Percentiles rank a stretch among this genome's conserved stretches.
Evolutionary conservation across 495 filamentous ascomycete genomes (phyloP).

Genomic region (Patellaria atrata): DNA sequence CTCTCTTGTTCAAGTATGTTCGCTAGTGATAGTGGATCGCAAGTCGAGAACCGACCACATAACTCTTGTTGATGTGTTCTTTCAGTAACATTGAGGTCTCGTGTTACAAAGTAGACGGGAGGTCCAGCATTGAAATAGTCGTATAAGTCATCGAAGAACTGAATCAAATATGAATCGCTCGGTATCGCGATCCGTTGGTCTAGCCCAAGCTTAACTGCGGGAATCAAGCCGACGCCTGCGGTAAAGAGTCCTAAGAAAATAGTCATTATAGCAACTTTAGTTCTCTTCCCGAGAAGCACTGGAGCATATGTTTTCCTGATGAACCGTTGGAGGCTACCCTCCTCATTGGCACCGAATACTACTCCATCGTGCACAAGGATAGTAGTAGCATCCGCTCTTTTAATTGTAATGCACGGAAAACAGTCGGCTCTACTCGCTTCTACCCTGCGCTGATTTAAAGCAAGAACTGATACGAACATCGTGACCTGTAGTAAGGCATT

Average conservation of each 20-base stretch:
- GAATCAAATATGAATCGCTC: conserved; percentile 79
- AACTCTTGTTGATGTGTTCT: conserved; percentile 64
- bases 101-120: conserved; percentile 90
- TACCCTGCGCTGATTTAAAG: conserved; percentile 76
- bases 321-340: conserved; percentile 66
- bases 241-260: conserved; percentile 82
- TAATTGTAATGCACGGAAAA: conserved; percentile 72
- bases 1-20: conserved; percentile 87
- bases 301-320: conserved; percentile 85
- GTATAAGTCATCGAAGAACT: conserved; percentile 90
- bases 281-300: conserved; percentile 57
- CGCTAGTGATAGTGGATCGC: conserved; percentile 64
- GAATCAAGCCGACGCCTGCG: conserved; percentile 67
- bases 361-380: conserved; percentile 37
- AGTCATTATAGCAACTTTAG: conserved; percentile 58
- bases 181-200: conserved; percentile 93
- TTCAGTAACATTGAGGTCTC: conserved; percentile 61
- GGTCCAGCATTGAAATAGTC: conserved; percentile 83
- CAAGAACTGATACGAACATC: conserved; percentile 85
- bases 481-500: conserved; percentile 91
- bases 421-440: conserved; percentile 83
- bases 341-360: conserved; percentile 55
- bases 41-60: conserved; percentile 83
- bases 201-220: conserved; percentile 69
- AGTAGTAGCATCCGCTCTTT: conserved; percentile 40